Base-by-base conservation (phyloP, 2,329 filamentous ascomycete species). In the Aspergillus piperis region DNA sequence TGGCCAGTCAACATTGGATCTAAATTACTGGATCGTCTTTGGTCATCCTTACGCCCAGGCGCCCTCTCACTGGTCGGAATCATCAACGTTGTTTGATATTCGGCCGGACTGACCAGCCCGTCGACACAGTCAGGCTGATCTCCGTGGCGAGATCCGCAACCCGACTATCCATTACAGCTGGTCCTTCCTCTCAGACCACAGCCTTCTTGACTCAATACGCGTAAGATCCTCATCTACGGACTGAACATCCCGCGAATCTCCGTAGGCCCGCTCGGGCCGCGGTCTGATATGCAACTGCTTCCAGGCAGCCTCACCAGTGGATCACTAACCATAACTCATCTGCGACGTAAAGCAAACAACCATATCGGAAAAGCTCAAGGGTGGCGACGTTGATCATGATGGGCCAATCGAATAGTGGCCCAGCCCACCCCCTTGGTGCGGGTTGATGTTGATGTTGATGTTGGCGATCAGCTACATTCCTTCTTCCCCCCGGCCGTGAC, bases 31-130 rank as follows among this genome's bases (percentile, higher is more conserved):
- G 44, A 25, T 27, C 44, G 8, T 8, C 23, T n/a, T 36, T 23
- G 21, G 44, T 49, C 44, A 30, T 50, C 47, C 47, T 50, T 27
- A n/a, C 47, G 47, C 47, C 32, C 47, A 50, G 47, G 17, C 47
- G 27, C 25, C 25, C 47, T 30, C 47, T 30, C 25, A 30, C 47
- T 30, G 47, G 47, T 50, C 25, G 47, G 13, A 15, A 17, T 11
- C 44, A 27, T 50, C 47, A 30, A 30, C 25, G 13, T 30, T 50
- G 47, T 50, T 50, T 50, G 47, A 50, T 50, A 32, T 30, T 11
- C 47, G 15, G n/a, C 47, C n/a, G 8, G n/a, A 32, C 27, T 50
- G 47, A 50, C 15, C 25, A 50, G 23, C 47, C 47, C n/a, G 10
- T 50, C 25, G n/a, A 19, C 47, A 27, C 17, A 27, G 47, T 50